Conservation (phyloP, 345 rosid genomes). For the Arabidopsis thaliana region TAIR10.1 NC_003076.8:8852501-8853000, state of each 20-base stretch:
- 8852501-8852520: constrained; percentile 85
- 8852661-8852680: constrained; percentile 93
- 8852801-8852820: not conserved
- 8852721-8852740: constrained; percentile 82
- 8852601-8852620: constrained; percentile 72
- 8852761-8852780: constrained; percentile 64
- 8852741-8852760: constrained; percentile 77
- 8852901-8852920: constrained; percentile 91
- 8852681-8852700: constrained; percentile 88
- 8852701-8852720: constrained; percentile 83
- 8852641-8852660: constrained; percentile 89
- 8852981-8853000: not conserved
- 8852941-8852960: constrained; percentile 73
- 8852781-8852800: not conserved
- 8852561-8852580: constrained; percentile 9
- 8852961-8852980: constrained; percentile 48
- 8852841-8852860: constrained; percentile 30
- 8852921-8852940: constrained; percentile 95
- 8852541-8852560: constrained; percentile 3
- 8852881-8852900: constrained; percentile 86
- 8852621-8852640: constrained; percentile 71
- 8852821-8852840: not conserved
- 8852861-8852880: constrained; percentile 81
- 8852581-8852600: constrained; percentile 54
- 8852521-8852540: not conserved